Evolutionary conservation across 2,329 filamentous ascomycete species (phyloP).

Genomic region (Verticillium tricorpus): DNA sequence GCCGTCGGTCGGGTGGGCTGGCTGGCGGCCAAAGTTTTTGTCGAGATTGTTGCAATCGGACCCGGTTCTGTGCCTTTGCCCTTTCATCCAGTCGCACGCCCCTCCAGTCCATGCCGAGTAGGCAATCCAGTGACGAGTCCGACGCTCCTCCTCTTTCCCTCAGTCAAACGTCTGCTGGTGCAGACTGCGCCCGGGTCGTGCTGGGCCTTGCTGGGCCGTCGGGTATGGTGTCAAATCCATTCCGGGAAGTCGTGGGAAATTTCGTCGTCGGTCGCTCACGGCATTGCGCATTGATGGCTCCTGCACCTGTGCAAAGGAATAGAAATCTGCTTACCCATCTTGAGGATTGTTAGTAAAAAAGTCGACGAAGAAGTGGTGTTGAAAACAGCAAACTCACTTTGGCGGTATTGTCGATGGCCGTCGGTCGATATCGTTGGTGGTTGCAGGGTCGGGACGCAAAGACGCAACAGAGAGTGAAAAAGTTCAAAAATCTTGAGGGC

Average conservation of each 20-base stretch:
- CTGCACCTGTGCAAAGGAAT: conserved; percentile 3
- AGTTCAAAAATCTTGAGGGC: conserved; percentile 6
- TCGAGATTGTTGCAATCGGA: not conserved
- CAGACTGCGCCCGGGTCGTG: not conserved
- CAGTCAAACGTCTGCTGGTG: not conserved
- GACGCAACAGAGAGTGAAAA: conserved; percentile 3
- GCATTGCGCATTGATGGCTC: not conserved
- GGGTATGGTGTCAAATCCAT: not conserved
- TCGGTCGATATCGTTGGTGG: conserved; percentile 13
- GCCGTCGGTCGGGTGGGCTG: not conserved
- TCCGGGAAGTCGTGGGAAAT: conserved; percentile 1
- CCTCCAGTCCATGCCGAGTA: not conserved
- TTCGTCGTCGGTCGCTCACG: not conserved
- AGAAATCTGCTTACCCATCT: conserved; percentile 57
- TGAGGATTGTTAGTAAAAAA: conserved; percentile 31
- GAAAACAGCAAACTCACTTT: conserved; percentile 12
- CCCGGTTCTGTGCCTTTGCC: not conserved
- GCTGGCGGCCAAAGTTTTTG: not conserved
- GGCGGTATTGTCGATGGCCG: conserved; percentile 14
- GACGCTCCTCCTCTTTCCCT: not conserved
- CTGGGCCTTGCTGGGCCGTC: not conserved
- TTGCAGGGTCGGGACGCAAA: conserved; percentile 9
- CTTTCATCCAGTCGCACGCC: not conserved
- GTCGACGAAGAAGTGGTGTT: conserved; percentile 2
- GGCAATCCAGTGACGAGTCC: not conserved